phyloP scores from a whole-genome alignment of 208 protist species.

The Endotrypanum monterogeii region DNA sequence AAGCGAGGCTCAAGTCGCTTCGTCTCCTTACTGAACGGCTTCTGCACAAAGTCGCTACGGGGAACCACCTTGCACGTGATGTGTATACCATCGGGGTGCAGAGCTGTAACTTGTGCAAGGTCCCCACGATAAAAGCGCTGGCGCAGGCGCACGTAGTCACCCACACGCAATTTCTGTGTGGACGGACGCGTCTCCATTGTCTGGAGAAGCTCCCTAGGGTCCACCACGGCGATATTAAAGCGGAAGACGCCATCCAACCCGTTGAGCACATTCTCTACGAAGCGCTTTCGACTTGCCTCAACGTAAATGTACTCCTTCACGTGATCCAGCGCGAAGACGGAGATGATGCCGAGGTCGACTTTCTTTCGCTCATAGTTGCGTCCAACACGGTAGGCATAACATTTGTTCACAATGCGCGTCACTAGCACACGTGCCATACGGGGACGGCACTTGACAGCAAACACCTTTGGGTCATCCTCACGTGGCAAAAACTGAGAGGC shows the following conservation, averaged over 20 bases:
- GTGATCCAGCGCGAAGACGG: slow-evolving; percentile 91
- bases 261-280: slow-evolving; percentile 89
- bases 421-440: slow-evolving; percentile 86
- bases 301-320: slow-evolving; percentile 94
- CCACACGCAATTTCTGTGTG: slow-evolving; percentile 67
- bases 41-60: slow-evolving; percentile 86
- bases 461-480: slow-evolving; percentile 87
- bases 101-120: slow-evolving; percentile 74
- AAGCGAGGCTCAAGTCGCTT: slow-evolving; percentile 68
- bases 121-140: slow-evolving; percentile 86
- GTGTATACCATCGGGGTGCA: slow-evolving; percentile 59
- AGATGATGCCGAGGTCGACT: slow-evolving; percentile 90
- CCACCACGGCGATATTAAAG: slow-evolving; percentile 84
- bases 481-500: slow-evolving; percentile 77
- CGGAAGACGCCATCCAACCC: slow-evolving; percentile 87
- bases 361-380: slow-evolving; percentile 77
- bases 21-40: slow-evolving; percentile 75
- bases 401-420: slow-evolving; percentile 92
- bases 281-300: slow-evolving; percentile 87
- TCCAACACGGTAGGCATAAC: slow-evolving; percentile 84
- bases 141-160: slow-evolving; percentile 82
- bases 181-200: slow-evolving; percentile 84
- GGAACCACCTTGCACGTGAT: slow-evolving; percentile 84
- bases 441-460: slow-evolving; percentile 85
- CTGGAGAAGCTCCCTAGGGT: slow-evolving; percentile 87